phyloP scores from a whole-genome alignment of 352 stramenopile species.

The Pythium scleroteichum region DNA sequence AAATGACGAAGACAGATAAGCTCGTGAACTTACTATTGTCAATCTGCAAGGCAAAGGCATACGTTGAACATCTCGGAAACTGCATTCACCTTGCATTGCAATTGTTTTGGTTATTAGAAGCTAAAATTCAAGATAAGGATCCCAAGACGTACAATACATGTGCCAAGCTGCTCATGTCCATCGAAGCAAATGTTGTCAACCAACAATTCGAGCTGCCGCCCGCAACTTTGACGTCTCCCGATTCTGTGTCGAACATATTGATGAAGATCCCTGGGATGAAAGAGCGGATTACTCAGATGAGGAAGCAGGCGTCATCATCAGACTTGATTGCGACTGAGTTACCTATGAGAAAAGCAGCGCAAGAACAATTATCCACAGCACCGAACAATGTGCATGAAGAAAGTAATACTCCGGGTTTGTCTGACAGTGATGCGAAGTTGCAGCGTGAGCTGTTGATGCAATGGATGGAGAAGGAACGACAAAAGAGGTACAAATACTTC shows the following conservation, averaged over 20 bases:
- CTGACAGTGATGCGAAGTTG: slow-evolving; percentile 23
- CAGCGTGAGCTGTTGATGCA: slow-evolving; percentile 60
- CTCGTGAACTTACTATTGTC: slow-evolving; percentile 72
- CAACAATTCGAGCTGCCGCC: slow-evolving; percentile 66
- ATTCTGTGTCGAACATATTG: slow-evolving; percentile 46
- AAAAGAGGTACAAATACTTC: slow-evolving; percentile 82
- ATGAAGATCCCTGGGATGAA: slow-evolving; percentile 62
- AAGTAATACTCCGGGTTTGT: no score
- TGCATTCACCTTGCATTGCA: slow-evolving; percentile 78
- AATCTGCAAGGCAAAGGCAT: slow-evolving; percentile 74
- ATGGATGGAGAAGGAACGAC: slow-evolving; percentile 79
- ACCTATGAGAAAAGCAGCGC: no score
- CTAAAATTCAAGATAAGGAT: slow-evolving; percentile 72
- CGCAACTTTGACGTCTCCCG: slow-evolving; percentile 27
- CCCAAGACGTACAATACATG: slow-evolving; percentile 76
- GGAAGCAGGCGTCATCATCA: not conserved
- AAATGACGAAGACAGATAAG: slow-evolving; percentile 64
- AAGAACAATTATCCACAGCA: no score
- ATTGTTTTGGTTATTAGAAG: slow-evolving; percentile 76
- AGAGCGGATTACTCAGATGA: slow-evolving; percentile 41
- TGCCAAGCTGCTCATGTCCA: slow-evolving; percentile 80
- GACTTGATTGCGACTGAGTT: no score
- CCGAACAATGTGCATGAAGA: no score
- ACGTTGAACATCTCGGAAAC: slow-evolving; percentile 79
- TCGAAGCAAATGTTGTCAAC: slow-evolving; percentile 82